These are phyloP conservation scores for Penicillium glabrum DNA, from an alignment of 2,329 filamentous ascomycete genomes.

Conservation along the genomic window DNA sequence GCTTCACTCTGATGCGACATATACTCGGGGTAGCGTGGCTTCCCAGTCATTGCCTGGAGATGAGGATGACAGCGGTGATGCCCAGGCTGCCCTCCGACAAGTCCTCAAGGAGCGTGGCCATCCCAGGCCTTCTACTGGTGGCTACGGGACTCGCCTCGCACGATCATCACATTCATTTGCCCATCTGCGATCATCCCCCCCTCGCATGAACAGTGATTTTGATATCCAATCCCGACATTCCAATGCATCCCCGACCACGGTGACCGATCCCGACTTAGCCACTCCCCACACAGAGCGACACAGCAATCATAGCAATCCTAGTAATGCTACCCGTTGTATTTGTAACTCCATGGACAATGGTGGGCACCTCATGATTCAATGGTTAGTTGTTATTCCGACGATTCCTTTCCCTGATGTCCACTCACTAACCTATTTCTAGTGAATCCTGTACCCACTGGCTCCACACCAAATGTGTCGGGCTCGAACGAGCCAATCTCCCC, in stretches of 20 bases:
- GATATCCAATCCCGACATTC: constrained; percentile 40
- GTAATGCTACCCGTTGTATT: constrained; percentile 57
- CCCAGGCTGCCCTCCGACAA: constrained; percentile 49
- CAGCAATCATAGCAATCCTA: constrained; percentile 42
- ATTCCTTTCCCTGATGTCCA: neutral
- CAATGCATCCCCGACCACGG: constrained; percentile 51
- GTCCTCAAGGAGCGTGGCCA: constrained; percentile 40
- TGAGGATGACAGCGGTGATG: constrained; percentile 40
- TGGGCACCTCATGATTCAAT: constrained; percentile 61
- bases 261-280: constrained; percentile 50
- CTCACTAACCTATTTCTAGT: constrained; percentile 32
- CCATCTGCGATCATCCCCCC: constrained; percentile 46
- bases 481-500: constrained; percentile 49
- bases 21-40: constrained; percentile 29
- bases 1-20: constrained; percentile 33
- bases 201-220: constrained; percentile 35
- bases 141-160: constrained; percentile 29
- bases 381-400: constrained; percentile 35
- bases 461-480: constrained; percentile 59
- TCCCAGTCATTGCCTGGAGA: constrained; percentile 27
- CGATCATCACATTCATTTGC: constrained; percentile 33
- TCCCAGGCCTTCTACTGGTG: constrained; percentile 26
- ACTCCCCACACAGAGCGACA: constrained; percentile 56
- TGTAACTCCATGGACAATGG: constrained; percentile 57
- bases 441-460: constrained; percentile 64